phyloP scores from a whole-genome alignment of 208 protist genomes.

The Crithidia expoeki region DNA sequence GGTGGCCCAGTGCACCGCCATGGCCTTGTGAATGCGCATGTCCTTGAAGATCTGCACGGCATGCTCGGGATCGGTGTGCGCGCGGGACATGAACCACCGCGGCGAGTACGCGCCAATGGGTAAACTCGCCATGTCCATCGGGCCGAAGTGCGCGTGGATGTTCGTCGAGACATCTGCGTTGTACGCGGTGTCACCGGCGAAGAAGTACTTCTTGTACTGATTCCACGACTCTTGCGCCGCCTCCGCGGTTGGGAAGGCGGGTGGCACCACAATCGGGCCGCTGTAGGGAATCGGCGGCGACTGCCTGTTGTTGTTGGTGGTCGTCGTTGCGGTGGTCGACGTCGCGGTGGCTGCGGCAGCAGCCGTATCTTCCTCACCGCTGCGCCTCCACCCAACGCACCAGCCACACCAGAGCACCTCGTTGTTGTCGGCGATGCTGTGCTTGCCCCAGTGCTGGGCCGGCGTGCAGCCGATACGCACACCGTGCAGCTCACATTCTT shows the following conservation, averaged over 20 bases:
- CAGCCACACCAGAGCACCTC: slow-evolving; percentile 74
- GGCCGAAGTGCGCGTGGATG: slow-evolving; percentile 50
- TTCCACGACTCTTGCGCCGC: slow-evolving; percentile 31
- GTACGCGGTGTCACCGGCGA: slow-evolving; percentile 60
- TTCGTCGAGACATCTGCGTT: slow-evolving; percentile 50
- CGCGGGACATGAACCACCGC: slow-evolving; percentile 57
- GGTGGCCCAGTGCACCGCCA: slow-evolving; percentile 89
- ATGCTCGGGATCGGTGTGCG: slow-evolving; percentile 75
- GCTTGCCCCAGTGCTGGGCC: slow-evolving; percentile 68
- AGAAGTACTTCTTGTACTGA: slow-evolving; percentile 57
- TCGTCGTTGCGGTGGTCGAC: not conserved
- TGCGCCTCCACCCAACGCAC: slow-evolving; percentile 48
- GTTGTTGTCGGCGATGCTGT: slow-evolving; percentile 53
- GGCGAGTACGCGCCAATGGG: slow-evolving; percentile 88
- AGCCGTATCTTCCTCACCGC: not conserved
- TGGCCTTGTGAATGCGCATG: slow-evolving; percentile 39
- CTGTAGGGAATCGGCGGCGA: not conserved
- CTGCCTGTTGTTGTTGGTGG: slow-evolving; percentile 2
- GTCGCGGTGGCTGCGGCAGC: not conserved
- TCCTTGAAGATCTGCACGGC: slow-evolving; percentile 79
- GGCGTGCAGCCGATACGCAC: slow-evolving; percentile 59
- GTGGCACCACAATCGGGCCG: not conserved
- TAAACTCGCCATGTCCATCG: slow-evolving; percentile 71
- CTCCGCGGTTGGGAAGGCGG: not conserved
- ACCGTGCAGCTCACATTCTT: slow-evolving; percentile 40